Evolutionary conservation across 2,329 filamentous ascomycete genomes (phyloP), one percentile per base, ranked within the genome.

Genomic region (Aaosphaeria pasadenensis): DNA sequence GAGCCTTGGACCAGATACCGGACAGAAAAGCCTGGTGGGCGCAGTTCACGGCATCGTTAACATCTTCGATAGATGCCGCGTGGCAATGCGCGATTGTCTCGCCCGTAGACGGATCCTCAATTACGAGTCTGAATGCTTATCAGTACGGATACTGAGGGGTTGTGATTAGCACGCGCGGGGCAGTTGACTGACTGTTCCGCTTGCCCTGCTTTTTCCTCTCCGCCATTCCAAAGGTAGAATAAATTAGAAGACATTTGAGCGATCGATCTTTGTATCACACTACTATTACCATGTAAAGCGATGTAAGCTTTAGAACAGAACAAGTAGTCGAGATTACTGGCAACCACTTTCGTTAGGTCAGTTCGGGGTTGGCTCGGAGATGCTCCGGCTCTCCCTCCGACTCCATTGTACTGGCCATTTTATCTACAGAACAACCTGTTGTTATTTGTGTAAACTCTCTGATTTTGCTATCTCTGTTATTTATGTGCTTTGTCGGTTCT

Each of bases 1-100:
- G 73, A 2, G 76, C 74, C 45, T 71, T 76, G 3, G 83, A 83
- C 83, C 82, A 86, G 33, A 73, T 47, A 13, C 82, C 81, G 0
- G 71, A 71, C 41, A 72, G 67, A 70, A 81, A 84, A 28, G 69
- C 63, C 7, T 57, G 54, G 45, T 81, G 74, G 36, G 77, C 78
- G 5, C 61, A 51, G 29, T 62, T 46, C 13, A 81, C 62, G 29
- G 72, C 63, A 9, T 67, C 47, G 6, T 74, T 64, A 11, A 80
- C 75, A 48, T 80, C 75, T 5, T 67, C 51, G 4, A 63, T 31
- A 2, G 77, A 77, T 17, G 78, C 77, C 4, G 73, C 67, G 53
- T 80, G 74, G 60, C 76, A 80, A 42, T 74, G 59, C 35, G 78
- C 77, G 48, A 83, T 79, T 5, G 77, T 67, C 42, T 80, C 72